A percentile compares a stretch with the other conserved stretches of the same genome.
phyloP scores from a whole-genome alignment of 768 basidiomycete species.

The Hysterangium stoloniferum region DNA sequence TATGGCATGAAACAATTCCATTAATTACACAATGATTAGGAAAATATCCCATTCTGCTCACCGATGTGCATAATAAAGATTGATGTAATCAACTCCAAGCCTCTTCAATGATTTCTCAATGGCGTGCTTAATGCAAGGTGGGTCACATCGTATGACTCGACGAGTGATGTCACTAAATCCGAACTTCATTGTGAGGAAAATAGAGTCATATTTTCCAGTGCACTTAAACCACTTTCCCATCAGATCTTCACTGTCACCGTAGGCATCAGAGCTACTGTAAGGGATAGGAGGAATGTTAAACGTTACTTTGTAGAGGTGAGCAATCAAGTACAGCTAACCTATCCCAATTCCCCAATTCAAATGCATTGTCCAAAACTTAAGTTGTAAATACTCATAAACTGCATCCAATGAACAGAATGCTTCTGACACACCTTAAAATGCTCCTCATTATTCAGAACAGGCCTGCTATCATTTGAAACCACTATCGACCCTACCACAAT shows the following conservation, averaged over 20 bases:
- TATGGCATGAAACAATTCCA: slow-evolving; percentile 8
- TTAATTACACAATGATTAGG: slow-evolving; percentile 19
- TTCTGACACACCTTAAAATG: slow-evolving; percentile 41
- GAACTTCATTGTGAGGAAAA: slow-evolving; percentile 60
- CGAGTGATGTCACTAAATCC: slow-evolving; percentile 18
- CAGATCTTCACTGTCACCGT: slow-evolving; percentile 37
- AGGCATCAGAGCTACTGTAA: slow-evolving; percentile 33
- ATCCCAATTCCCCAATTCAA: slow-evolving; percentile 42
- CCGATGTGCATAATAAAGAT: slow-evolving; percentile 40
- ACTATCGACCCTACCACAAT: background rate
- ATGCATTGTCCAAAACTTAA: slow-evolving; percentile 37
- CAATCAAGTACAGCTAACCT: background rate
- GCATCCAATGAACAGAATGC: background rate
- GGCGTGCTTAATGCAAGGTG: slow-evolving; percentile 32
- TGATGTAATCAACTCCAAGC: slow-evolving; percentile 35
- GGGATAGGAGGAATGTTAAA: background rate
- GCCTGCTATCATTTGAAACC: slow-evolving; percentile 22
- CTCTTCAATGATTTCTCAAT: slow-evolving; percentile 28
- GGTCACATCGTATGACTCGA: slow-evolving; percentile 28
- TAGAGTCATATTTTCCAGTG: slow-evolving; percentile 41
- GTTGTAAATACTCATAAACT: too few species aligned
- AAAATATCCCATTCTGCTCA: slow-evolving; percentile 15
- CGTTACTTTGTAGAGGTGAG: background rate
- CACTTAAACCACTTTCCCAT: slow-evolving; percentile 44
- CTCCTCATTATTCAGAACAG: slow-evolving; percentile 42